These are phyloP conservation scores for Xanthoparmelia taractica DNA, from an alignment of 495 filamentous ascomycete species.

Conservation along the genomic window DNA sequence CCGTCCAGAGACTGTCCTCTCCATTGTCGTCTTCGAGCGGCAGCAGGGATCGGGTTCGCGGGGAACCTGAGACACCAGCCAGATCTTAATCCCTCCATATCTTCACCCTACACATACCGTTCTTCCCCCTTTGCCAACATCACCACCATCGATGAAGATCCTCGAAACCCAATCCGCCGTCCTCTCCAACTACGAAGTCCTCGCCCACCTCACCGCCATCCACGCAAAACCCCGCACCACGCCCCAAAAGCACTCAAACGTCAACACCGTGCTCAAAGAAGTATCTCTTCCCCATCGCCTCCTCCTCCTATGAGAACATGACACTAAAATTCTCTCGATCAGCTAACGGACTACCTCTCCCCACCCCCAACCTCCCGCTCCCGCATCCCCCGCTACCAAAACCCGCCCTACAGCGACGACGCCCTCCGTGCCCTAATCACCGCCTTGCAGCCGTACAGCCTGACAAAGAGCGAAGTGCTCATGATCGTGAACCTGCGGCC, in stretches of 20 bases:
- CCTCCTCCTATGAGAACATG: conserved; percentile 29
- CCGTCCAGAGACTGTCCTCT: no score
- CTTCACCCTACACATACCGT: neutral
- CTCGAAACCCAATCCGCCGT: conserved; percentile 54
- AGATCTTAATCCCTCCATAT: neutral
- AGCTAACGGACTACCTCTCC: conserved; percentile 31
- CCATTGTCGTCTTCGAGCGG: no score
- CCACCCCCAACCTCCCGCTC: conserved; percentile 21
- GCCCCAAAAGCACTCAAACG: conserved; percentile 39
- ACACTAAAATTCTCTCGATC: neutral
- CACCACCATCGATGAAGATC: conserved; percentile 36
- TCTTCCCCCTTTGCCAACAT: neutral
- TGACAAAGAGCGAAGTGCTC: conserved; percentile 56
- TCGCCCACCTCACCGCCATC: conserved; percentile 45
- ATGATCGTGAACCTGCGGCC: conserved; percentile 56
- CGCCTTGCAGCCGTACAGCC: conserved; percentile 39
- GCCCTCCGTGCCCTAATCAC: conserved; percentile 24
- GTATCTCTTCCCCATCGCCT: conserved; percentile 31
- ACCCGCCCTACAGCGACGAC: conserved; percentile 11
- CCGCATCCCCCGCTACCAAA: conserved; percentile 16
- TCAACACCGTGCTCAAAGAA: conserved; percentile 47
- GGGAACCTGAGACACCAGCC: neutral
- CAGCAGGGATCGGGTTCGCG: no score
- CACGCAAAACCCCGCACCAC: conserved; percentile 22
- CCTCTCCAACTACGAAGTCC: conserved; percentile 60